phyloP scores from a whole-genome alignment of 768 basidiomycete genomes.

The Sarcomyxa edulis region DNA sequence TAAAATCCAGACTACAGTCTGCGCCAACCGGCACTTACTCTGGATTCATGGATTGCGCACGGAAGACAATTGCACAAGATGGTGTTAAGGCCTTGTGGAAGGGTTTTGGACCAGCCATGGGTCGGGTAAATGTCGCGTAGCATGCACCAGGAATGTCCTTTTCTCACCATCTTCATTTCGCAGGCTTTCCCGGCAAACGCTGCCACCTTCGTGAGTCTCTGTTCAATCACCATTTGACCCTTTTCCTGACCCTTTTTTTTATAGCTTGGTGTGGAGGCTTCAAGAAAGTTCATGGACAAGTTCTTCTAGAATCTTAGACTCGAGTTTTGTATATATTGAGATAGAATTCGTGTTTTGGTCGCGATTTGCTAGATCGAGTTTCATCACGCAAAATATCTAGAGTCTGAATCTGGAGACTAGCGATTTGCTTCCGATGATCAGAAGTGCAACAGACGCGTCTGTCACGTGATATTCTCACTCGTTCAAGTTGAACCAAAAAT shows the following conservation, averaged over 20 bases:
- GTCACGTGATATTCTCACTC: too few species aligned
- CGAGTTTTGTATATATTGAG: too few species aligned
- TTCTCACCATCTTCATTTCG: slow-evolving; percentile 1
- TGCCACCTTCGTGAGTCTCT: slow-evolving; percentile 74
- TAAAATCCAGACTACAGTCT: slow-evolving; percentile 94
- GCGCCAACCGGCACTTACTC: slow-evolving; percentile 98
- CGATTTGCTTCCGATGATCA: too few species aligned
- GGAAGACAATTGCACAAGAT: slow-evolving; percentile 87
- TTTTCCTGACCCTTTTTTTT: slow-evolving; percentile 14
- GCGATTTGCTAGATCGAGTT: too few species aligned
- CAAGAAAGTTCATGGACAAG: slow-evolving; percentile 76
- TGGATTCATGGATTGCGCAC: slow-evolving; percentile 87
- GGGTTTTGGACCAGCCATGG: slow-evolving; percentile 97
- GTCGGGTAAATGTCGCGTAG: slow-evolving; percentile 51
- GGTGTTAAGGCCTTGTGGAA: slow-evolving; percentile 90
- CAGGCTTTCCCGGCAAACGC: slow-evolving; percentile 98
- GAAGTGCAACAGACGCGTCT: too few species aligned
- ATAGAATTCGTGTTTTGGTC: too few species aligned
- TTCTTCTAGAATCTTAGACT: slow-evolving; percentile 42
- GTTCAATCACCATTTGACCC: slow-evolving; percentile 1
- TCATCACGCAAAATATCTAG: too few species aligned
- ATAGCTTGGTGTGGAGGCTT: slow-evolving; percentile 89
- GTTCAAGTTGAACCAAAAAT: too few species aligned
- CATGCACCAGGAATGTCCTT: slow-evolving; percentile 1
- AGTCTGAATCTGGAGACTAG: too few species aligned